phyloP scores from a whole-genome alignment of 805 yeast species.

The Isabelozyma heimii region DNA sequence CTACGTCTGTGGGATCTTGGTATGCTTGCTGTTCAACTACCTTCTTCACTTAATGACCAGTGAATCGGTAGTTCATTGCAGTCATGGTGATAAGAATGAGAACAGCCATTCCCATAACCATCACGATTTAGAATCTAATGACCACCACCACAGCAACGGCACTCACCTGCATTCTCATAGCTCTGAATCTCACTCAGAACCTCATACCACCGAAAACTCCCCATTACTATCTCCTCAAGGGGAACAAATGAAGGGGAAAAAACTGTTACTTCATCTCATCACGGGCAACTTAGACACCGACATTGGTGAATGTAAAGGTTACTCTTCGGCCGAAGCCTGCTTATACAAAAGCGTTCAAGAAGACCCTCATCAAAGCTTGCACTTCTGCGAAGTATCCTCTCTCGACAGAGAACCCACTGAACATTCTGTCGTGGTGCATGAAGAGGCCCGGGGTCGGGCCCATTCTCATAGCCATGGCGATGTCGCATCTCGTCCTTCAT shows the following conservation, averaged over 20 bases:
- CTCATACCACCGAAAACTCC: neutral
- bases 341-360: constrained; percentile 7
- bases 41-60: constrained; percentile 73
- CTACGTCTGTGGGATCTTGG: constrained; percentile 55
- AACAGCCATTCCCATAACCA: constrained; percentile 6
- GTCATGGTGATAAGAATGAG: constrained; percentile 43
- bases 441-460: neutral
- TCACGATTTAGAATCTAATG: constrained; percentile 3
- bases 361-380: constrained; percentile 15
- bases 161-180: constrained; percentile 17
- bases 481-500: too few relatives aligned
- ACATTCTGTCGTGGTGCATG: neutral
- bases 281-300: constrained; percentile 14
- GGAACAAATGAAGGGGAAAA: constrained; percentile 9
- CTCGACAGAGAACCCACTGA: neutral
- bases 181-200: constrained; percentile 6
- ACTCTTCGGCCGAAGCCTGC: constrained; percentile 40
- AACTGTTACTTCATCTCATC: constrained; percentile 26
- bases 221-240: neutral
- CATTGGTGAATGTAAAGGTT: constrained; percentile 50
- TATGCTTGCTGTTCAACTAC: constrained; percentile 60
- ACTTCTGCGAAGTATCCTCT: constrained; percentile 41
- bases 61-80: constrained; percentile 83
- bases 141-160: constrained; percentile 8
- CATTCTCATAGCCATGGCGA: neutral